Conservation (phyloP, 805 yeast genomes). For the Yarrowia keelungensis region DNA sequence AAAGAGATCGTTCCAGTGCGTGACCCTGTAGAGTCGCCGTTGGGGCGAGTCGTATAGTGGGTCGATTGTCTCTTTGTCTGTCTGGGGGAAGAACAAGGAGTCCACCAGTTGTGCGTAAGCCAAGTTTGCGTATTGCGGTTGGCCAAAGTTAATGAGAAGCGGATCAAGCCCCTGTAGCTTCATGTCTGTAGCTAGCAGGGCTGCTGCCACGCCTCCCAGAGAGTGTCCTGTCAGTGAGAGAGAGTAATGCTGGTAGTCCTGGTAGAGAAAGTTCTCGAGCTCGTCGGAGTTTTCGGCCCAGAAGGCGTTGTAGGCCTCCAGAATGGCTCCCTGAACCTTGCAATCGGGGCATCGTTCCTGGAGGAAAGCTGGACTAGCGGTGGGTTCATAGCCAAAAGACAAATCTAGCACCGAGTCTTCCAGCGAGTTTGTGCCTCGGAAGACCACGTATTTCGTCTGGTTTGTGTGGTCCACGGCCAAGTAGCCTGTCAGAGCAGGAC, state of each 20-base stretch:
- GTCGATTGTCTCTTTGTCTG: constrained; percentile 7
- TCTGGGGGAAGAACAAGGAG: constrained; percentile 24
- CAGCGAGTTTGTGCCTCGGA: constrained; percentile 33
- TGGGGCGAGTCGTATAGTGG: constrained; percentile 30
- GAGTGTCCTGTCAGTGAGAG: constrained; percentile 29
- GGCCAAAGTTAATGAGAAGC: constrained; percentile 38
- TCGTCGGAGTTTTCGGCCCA: not conserved
- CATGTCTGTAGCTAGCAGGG: constrained; percentile 13
- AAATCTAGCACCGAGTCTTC: constrained; percentile 28
- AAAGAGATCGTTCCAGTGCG: constrained; percentile 35
- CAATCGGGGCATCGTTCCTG: constrained; percentile 9
- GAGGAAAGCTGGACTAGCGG: constrained; percentile 19
- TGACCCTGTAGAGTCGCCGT: constrained; percentile 18
- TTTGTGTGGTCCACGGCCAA: constrained; percentile 28
- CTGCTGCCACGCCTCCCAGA: constrained; percentile 26
- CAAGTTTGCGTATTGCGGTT: constrained; percentile 48
- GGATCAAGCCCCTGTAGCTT: constrained; percentile 20
- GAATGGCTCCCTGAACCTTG: constrained; percentile 22
- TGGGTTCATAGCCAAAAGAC: constrained; percentile 17
- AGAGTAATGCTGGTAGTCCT: constrained; percentile 3
- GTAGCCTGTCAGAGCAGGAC: constrained; percentile 8
- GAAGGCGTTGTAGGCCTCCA: constrained; percentile 13
- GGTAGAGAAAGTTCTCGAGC: constrained; percentile 14
- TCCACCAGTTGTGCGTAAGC: constrained; percentile 55
- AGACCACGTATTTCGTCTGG: constrained; percentile 30